Evolutionary conservation across 108 stramenopile genomes (phyloP).

Genomic region (Thalassiosira profunda): DNA sequence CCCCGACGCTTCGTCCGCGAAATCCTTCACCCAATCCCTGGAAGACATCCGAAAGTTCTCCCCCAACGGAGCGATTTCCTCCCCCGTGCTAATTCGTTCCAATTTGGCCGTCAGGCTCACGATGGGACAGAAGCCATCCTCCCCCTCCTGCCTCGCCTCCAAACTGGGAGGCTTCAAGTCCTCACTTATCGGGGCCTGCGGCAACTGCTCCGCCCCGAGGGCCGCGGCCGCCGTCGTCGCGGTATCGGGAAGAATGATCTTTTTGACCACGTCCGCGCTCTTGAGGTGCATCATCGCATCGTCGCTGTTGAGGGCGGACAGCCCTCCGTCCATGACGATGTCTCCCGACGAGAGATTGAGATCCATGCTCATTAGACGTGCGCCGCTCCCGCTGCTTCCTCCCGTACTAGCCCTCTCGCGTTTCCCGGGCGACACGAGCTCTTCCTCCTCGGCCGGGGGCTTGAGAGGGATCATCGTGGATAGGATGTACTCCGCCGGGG

Average conservation of each 20-base stretch:
- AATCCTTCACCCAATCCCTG: constrained; percentile 36
- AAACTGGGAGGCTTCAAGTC: constrained; percentile 1
- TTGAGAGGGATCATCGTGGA: neutral
- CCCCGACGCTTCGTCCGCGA: neutral
- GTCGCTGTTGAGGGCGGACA: neutral
- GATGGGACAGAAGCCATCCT: no score
- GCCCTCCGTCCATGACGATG: neutral
- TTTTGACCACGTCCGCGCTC: constrained; percentile 22
- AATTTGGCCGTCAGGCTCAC: neutral
- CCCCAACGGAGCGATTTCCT: neutral
- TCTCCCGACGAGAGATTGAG: constrained; percentile 1
- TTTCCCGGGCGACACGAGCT: neutral
- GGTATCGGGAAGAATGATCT: neutral
- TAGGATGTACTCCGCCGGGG: neutral
- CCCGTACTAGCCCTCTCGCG: neutral
- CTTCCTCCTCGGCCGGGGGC: neutral
- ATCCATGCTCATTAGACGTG: constrained; percentile 14
- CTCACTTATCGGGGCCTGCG: neutral
- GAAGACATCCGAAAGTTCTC: constrained; percentile 5
- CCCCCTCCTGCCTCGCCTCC: no score
- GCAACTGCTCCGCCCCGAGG: neutral
- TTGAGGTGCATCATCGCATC: neutral
- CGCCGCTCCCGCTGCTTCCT: neutral
- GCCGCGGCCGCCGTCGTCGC: neutral
- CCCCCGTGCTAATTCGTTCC: neutral